These are phyloP conservation scores for Alectoria sarmentosa DNA, from an alignment of 495 filamentous ascomycete species.

Conservation along the genomic window DNA sequence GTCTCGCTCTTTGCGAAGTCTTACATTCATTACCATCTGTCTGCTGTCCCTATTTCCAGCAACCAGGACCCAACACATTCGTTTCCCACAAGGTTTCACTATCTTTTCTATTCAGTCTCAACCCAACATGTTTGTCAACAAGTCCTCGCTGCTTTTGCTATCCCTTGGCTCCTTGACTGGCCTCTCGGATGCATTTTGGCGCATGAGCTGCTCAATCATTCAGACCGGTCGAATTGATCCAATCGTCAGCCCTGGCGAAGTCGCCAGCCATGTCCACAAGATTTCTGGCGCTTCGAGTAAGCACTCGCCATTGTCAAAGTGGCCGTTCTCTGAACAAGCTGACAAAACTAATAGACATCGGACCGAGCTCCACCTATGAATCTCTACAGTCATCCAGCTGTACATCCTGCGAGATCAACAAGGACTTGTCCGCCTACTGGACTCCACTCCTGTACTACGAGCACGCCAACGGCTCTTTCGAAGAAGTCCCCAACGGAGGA, in stretches of 20 bases:
- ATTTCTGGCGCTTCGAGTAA: constrained; percentile 30
- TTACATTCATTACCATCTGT: neutral
- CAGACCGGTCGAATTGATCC: constrained; percentile 36
- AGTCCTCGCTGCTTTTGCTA: neutral
- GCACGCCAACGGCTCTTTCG: constrained; percentile 38
- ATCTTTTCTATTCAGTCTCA: neutral
- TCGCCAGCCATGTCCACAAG: constrained; percentile 32
- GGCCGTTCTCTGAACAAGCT: constrained; percentile 19
- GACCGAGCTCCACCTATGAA: constrained; percentile 36
- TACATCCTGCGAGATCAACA: constrained; percentile 54
- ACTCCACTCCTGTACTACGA: constrained; percentile 58
- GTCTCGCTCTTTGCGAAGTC: neutral
- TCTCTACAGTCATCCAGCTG: constrained; percentile 49
- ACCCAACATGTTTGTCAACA: neutral
- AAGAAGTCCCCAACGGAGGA: constrained; percentile 37
- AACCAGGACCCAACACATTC: neutral
- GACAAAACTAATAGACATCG: constrained; percentile 38
- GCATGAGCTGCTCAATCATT: constrained; percentile 32
- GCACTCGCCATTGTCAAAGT: neutral
- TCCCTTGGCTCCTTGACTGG: constrained; percentile 8
- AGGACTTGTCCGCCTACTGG: constrained; percentile 69
- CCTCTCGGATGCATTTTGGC: constrained; percentile 31
- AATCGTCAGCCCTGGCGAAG: constrained; percentile 27
- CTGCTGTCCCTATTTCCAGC: neutral
- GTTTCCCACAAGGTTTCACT: neutral